A percentile compares a stretch with the other conserved stretches of the same genome.
Conservation (phyloP, 23 red algal species). For the Gracilaria gracilis region DNA sequence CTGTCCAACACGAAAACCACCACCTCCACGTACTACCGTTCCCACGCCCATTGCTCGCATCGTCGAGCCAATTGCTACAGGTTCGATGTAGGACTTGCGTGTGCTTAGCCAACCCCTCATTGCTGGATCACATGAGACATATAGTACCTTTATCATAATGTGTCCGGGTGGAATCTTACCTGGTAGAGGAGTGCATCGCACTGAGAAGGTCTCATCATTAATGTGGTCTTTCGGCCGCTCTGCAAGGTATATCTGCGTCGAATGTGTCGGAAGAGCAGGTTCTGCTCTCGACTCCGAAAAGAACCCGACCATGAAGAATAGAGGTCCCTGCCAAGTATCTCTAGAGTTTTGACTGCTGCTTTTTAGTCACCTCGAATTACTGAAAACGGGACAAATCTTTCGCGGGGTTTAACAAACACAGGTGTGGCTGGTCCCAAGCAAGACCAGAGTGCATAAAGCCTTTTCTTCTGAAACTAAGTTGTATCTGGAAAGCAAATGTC, state of each 20-base stretch:
- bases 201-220: conserved; percentile 20
- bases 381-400: too few species aligned
- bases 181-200: conserved; percentile 5
- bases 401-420: neutral
- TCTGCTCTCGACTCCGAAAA: conserved; percentile 19
- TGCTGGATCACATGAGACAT: conserved; percentile 78
- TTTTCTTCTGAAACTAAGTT: neutral
- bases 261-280: neutral
- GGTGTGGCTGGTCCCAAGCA: neutral
- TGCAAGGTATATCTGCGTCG: conserved; percentile 43
- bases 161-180: conserved; percentile 34
- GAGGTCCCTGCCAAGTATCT: neutral
- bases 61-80: conserved; percentile 53
- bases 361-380: too few species aligned
- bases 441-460: neutral
- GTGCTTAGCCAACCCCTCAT: conserved; percentile 85
- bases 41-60: conserved; percentile 88
- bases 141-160: conserved; percentile 63
- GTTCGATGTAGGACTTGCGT: conserved; percentile 69
- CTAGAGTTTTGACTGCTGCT: too few species aligned
- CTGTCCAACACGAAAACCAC: conserved; percentile 42
- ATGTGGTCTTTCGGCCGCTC: conserved; percentile 41
- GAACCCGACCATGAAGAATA: neutral
- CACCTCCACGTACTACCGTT: conserved; percentile 36
- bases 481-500: neutral